Evolutionary conservation across 768 basidiomycete species (phyloP).

Genomic region (Rhodotorula paludigena): DNA sequence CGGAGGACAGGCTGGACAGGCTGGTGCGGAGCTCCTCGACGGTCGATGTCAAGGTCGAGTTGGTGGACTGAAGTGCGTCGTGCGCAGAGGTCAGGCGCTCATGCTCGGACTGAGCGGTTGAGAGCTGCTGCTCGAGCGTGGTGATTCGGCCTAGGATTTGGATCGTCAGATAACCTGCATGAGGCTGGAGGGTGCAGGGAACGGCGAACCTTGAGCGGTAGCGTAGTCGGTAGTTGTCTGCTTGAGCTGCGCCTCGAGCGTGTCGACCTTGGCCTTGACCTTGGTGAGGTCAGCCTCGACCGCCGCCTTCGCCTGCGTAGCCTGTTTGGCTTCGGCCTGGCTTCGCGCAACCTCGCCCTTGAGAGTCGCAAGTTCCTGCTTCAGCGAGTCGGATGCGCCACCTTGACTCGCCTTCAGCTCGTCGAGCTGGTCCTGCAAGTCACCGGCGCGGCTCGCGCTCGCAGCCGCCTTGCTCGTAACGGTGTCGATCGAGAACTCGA

Average conservation of each 20-base stretch:
- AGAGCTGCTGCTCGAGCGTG: constrained; percentile 26
- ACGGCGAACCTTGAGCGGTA: constrained; percentile 21
- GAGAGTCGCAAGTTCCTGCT: neutral
- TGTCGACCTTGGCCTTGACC: constrained; percentile 21
- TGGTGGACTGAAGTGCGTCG: constrained; percentile 16
- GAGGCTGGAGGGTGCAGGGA: too few relatives aligned
- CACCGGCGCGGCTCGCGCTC: neutral
- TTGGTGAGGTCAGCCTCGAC: constrained; percentile 14
- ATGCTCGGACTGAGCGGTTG: constrained; percentile 13
- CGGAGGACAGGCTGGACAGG: constrained; percentile 6
- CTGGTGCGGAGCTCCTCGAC: constrained; percentile 27
- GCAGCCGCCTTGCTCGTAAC: constrained; percentile 25
- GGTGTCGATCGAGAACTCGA: constrained; percentile 37
- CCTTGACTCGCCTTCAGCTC: neutral
- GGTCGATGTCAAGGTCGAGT: constrained; percentile 10
- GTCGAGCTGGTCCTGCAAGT: constrained; percentile 17
- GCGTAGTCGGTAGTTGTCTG: constrained; percentile 11
- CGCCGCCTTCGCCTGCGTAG: neutral
- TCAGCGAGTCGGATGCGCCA: neutral
- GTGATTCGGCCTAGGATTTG: constrained; percentile 1
- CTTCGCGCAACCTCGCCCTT: neutral
- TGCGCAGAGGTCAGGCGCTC: constrained; percentile 12
- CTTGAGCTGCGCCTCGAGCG: constrained; percentile 20
- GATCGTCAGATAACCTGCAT: too few relatives aligned
- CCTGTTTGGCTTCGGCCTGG: constrained; percentile 47